Conservation (phyloP, 495 filamentous ascomycete species). For the Trichoderma parareesei region DNA sequence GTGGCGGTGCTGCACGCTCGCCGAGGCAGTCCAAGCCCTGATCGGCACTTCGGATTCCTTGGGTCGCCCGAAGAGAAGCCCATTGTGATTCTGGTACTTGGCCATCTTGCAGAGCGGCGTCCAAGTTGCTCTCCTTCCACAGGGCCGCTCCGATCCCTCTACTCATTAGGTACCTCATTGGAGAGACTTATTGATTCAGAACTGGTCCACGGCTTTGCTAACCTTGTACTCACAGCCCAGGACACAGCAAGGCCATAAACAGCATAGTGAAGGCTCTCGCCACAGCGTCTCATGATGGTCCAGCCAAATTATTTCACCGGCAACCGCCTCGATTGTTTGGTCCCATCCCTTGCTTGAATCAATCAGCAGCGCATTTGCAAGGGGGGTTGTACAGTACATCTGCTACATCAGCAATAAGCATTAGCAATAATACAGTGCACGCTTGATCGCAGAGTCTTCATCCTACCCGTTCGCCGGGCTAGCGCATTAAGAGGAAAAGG, state of each 20-base stretch:
- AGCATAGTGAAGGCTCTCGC: background rate
- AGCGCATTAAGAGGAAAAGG: background rate
- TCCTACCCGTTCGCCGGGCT: background rate
- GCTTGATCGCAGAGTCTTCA: background rate
- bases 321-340: background rate
- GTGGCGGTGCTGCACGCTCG: background rate
- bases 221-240: background rate
- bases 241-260: background rate
- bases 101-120: background rate
- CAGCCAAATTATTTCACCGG: too few species aligned
- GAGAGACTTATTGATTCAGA: background rate
- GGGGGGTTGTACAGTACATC: background rate
- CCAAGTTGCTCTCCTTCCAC: background rate
- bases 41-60: slow-evolving; percentile 6
- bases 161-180: background rate
- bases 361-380: background rate
- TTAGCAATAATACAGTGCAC: background rate
- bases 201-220: background rate
- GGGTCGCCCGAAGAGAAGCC: background rate
- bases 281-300: background rate
- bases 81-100: background rate
- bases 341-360: background rate
- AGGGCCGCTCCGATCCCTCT: background rate
- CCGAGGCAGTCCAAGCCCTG: background rate
- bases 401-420: too few species aligned